Base-by-base conservation (phyloP, 164 flowering plant genomes). In the Nelumbo lutea region DNA sequence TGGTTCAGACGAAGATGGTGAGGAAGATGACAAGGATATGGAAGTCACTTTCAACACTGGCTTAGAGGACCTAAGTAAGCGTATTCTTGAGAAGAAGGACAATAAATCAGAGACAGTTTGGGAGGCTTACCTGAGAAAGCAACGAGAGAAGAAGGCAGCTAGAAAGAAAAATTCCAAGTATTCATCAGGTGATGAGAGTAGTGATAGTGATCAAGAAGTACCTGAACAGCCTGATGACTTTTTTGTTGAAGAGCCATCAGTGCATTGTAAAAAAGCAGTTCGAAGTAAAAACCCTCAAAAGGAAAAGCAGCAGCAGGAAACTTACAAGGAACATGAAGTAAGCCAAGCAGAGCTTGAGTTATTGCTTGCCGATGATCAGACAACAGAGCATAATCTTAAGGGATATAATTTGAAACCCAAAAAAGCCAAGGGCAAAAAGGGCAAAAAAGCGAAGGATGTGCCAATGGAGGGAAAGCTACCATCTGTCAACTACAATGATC, bases 11-110 rank as follows among this genome's bases (percentile, higher is more conserved):
- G 87, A 67, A 66, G 83, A 86, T 15, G 81, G 69, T 61, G 83
- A 82, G 53, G 85, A 84, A 4, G 78, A 72, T 50, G 81, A 72
- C 65, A 86, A 81, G 79, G 97, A 95, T 73, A 92, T 95, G 99
- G 99, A 92, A 76, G 90, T 92, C 48, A 92, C 98, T 69, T 95
- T 92, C 76, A 89, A 87, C 78, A 77, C 95, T 67, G 96, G 90
- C 27, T 82, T 92, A 67, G 99, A 95, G 75, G 89, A 88, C 79
- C 41, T 92, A 72, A 90, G 98, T 81, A 95, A 87, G 77, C 90
- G 83, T 42, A 77, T 89, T 68, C 74, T 88, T 43, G 95, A 92
- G 75, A 92, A 82, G 89, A 91, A 84, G 77, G 89, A 87, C 72
- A 86, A 80, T 72, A 69, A 83, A 65, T 80, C 91, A 15, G 96